Percentiles rank a stretch among this genome's conserved stretches.
Evolutionary conservation across 1,284 basidiomycete species (phyloP).

Genomic region (Trametes versicolor): DNA sequence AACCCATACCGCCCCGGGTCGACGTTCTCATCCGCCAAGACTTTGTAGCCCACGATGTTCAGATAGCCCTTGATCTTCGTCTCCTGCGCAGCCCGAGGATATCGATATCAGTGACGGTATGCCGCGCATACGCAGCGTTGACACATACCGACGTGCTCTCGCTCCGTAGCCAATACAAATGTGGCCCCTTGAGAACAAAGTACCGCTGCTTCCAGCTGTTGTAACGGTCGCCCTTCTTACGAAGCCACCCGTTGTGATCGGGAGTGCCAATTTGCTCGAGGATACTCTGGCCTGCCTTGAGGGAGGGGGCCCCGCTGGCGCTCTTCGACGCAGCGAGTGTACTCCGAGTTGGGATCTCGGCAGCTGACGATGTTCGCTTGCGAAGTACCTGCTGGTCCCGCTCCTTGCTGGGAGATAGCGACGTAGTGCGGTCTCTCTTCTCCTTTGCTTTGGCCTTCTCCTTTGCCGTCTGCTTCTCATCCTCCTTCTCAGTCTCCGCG

Average conservation of each 20-base stretch:
- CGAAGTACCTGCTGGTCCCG: conserved; percentile 50
- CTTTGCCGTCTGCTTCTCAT: conserved; percentile 25
- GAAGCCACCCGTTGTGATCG: conserved; percentile 93
- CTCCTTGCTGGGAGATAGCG: conserved; percentile 36
- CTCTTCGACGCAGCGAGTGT: conserved; percentile 25
- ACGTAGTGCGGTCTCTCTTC: conserved; percentile 29
- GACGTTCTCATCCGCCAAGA: conserved; percentile 92
- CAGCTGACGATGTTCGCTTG: conserved; percentile 60
- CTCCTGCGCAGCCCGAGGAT: conserved; percentile 61
- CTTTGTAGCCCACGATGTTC: conserved; percentile 92
- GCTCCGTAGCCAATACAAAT: conserved; percentile 88
- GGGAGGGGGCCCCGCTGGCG: conserved; percentile 44
- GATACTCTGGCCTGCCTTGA: conserved; percentile 77
- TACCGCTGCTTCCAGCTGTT: conserved; percentile 94
- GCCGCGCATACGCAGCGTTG: conserved; percentile 7
- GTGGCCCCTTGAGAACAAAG: conserved; percentile 93
- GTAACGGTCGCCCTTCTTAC: conserved; percentile 95
- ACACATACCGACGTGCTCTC: conserved; percentile 70
- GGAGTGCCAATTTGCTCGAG: conserved; percentile 89
- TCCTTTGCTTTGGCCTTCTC: conserved; percentile 29
- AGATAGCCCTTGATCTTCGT: conserved; percentile 96
- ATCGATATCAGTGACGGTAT: conserved; percentile 19
- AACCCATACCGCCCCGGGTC: conserved; percentile 96
- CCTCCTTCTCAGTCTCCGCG: conserved; percentile 24
- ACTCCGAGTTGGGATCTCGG: conserved; percentile 29